Evolutionary conservation across 768 basidiomycete species (phyloP), one percentile per base, ranked within the genome.

Genomic region (Lenzites betulinus): DNA sequence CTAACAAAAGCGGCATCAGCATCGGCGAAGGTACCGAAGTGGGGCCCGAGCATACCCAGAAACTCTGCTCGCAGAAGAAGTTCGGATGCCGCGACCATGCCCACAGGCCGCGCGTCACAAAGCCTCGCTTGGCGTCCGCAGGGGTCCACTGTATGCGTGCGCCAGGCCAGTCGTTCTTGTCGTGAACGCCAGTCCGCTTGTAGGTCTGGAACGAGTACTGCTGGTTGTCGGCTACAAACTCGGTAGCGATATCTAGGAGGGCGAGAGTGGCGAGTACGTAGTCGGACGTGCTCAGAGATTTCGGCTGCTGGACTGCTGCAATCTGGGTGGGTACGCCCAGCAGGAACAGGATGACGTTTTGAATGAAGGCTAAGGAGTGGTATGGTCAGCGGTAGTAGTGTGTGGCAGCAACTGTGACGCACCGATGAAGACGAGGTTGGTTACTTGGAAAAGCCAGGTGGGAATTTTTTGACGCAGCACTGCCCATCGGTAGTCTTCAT

Each of bases 401-500:
- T 25, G 42, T 2, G 8, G 39, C 18, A 36, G 7, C 56, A 9
- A 49, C 5, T 3, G n/a, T 7, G 1, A 67, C 79, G 28, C 63
- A 85, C 86, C 77, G 30, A 95, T 88, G 76, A 93, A 94, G 13
- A 80, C 79, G 15, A 92, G 74, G 73, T 87, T 88, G 30, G 82
- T 54, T n/a, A 89, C 60, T 63, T 86, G 82, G 76, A 89, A 89
- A 9, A 84, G 63, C 73, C 78, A 78, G 1, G 70, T 52, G 15
- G 85, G 82, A 3, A 89, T 69, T 49, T 85, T 79, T 41, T 76
- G 71, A 42, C 95, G 85, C 15, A 97, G 79, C 38, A 93, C 76
- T 1, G 78, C 83, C 92, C 95, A 98, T 26, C 96, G 89, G 69
- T 98, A 98, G 72, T 97, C 95, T 73, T 96, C 94, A 25, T 91